Conservation (phyloP, 495 filamentous ascomycete genomes). For the Podospora appendiculata region DNA sequence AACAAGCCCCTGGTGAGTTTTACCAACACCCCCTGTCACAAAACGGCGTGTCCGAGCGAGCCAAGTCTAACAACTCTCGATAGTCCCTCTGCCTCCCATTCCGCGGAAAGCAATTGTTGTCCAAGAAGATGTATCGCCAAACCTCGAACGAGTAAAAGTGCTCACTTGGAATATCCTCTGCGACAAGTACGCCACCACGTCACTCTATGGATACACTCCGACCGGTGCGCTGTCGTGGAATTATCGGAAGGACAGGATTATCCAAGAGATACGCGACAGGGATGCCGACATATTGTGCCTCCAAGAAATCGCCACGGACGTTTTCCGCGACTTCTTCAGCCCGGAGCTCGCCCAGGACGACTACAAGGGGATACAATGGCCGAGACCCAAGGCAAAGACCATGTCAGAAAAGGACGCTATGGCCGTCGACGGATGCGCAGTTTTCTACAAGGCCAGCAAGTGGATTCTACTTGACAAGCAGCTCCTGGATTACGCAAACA, state of each 20-base stretch:
- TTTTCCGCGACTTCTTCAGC: conserved; percentile 82
- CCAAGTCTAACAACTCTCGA: background rate
- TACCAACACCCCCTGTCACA: background rate
- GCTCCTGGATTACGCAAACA: conserved; percentile 82
- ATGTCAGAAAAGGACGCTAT: conserved; percentile 85
- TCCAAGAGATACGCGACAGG: conserved; percentile 70
- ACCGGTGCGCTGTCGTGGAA: conserved; percentile 74
- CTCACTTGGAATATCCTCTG: conserved; percentile 93
- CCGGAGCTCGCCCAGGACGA: conserved; percentile 72
- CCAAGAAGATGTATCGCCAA: conserved; percentile 40
- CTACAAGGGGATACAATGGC: conserved; percentile 90
- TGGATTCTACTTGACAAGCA: conserved; percentile 91
- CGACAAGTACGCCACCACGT: conserved; percentile 77
- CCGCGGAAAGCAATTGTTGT: conserved; percentile 37
- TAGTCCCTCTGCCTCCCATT: conserved; percentile 63
- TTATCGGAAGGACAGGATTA: conserved; percentile 70
- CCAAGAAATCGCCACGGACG: conserved; percentile 86
- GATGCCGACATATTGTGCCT: conserved; percentile 85
- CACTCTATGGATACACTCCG: conserved; percentile 83
- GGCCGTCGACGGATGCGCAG: conserved; percentile 87
- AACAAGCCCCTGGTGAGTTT: conserved; percentile 70
- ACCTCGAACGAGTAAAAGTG: conserved; percentile 57
- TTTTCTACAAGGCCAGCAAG: conserved; percentile 88
- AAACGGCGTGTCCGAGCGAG: background rate
- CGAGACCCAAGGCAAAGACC: conserved; percentile 76